These are phyloP conservation scores for Cutaneotrichosporon spelunceum DNA, from an alignment of 1,284 basidiomycete genomes.

Conservation along the genomic window DNA sequence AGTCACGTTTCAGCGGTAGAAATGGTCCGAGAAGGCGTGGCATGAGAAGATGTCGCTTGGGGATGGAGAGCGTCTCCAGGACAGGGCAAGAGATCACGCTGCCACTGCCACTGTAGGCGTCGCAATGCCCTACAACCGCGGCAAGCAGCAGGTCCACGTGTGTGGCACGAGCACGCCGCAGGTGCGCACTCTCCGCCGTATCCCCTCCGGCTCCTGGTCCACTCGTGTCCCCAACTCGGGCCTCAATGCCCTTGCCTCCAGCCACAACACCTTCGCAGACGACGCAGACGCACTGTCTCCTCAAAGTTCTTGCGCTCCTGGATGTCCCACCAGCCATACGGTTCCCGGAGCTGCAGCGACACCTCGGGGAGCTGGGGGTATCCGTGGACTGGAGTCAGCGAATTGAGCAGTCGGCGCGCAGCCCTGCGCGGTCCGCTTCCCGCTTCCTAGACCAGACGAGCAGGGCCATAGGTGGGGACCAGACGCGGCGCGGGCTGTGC, in stretches of 20 bases:
- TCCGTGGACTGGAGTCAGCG: constrained; percentile 53
- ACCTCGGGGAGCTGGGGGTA: constrained; percentile 74
- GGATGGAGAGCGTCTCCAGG: not conserved
- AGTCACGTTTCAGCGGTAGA: constrained; percentile 3
- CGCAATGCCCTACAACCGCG: no score
- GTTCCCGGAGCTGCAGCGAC: constrained; percentile 64
- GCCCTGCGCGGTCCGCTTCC: not conserved
- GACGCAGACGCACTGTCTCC: constrained; percentile 62
- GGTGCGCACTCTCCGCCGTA: no score
- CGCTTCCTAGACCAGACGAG: not conserved
- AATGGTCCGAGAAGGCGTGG: not conserved
- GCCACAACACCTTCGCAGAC: not conserved
- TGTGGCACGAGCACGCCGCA: no score
- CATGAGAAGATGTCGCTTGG: not conserved
- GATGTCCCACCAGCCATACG: constrained; percentile 75
- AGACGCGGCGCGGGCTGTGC: not conserved
- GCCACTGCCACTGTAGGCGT: no score
- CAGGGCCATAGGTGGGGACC: not conserved
- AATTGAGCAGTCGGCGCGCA: not conserved
- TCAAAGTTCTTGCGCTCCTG: constrained; percentile 81
- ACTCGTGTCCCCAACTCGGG: not conserved
- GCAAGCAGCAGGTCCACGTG: no score
- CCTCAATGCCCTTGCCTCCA: not conserved
- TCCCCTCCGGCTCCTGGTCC: no score
- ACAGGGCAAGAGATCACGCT: no score